A percentile compares a stretch with the other conserved stretches of the same genome.
phyloP scores from a whole-genome alignment of 176 grass and related monocot species.

The Cocos nucifera region DNA sequence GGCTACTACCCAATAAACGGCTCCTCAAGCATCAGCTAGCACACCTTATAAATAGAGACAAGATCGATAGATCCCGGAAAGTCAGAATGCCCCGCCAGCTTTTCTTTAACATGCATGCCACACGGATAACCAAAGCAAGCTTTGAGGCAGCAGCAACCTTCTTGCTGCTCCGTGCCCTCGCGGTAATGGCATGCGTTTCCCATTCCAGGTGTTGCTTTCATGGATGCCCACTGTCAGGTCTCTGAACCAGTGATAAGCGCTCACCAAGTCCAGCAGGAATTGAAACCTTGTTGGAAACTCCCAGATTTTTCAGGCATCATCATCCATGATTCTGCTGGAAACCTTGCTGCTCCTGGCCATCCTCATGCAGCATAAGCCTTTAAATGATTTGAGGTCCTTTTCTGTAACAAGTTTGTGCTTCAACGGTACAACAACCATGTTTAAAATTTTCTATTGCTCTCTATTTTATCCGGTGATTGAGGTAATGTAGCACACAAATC shows the following conservation, averaged over 20 bases:
- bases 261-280: constrained; percentile 59
- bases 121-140: background rate
- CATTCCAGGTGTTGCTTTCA: constrained; percentile 40
- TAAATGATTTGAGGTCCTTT: constrained; percentile 25
- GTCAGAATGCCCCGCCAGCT: constrained; percentile 41
- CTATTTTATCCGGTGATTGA: too few relatives aligned
- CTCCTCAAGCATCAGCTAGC: too few relatives aligned
- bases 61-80: too few relatives aligned
- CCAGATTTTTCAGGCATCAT: constrained; percentile 90
- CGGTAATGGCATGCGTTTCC: constrained; percentile 52
- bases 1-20: too few relatives aligned
- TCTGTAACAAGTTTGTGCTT: too few relatives aligned
- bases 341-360: constrained; percentile 48
- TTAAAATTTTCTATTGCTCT: too few relatives aligned
- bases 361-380: constrained; percentile 28
- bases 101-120: constrained; percentile 15
- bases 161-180: constrained; percentile 46
- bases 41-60: too few relatives aligned
- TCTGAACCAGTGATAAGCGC: constrained; percentile 68
- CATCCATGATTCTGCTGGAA: constrained; percentile 68
- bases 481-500: too few relatives aligned
- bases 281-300: constrained; percentile 11
- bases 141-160: constrained; percentile 31
- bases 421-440: too few relatives aligned
- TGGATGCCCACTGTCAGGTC: constrained; percentile 43